Conservation (phyloP, 2,329 filamentous ascomycete species). For the Sclerotinia spermophila region DNA sequence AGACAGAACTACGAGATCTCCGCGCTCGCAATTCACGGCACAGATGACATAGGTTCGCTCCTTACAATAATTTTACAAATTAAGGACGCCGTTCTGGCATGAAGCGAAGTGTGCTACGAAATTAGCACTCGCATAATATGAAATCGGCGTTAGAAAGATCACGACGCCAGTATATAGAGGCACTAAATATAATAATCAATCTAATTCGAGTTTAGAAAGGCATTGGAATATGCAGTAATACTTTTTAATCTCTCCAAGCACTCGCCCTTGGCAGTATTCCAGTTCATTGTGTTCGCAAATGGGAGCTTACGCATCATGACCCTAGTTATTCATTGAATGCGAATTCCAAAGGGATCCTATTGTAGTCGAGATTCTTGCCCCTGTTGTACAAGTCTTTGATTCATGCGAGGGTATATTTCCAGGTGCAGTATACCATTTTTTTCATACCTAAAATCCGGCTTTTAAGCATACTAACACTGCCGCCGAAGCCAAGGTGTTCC, state of each 20-base stretch:
- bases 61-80: background rate
- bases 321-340: background rate
- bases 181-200: conserved; percentile 7
- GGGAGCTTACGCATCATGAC: background rate
- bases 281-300: background rate
- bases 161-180: conserved; percentile 4
- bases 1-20: conserved; percentile 19
- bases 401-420: background rate
- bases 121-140: background rate
- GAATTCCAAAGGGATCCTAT: background rate
- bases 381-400: background rate
- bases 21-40: background rate
- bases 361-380: background rate
- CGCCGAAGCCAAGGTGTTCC: background rate
- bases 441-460: background rate
- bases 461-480: background rate
- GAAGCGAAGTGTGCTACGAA: background rate
- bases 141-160: background rate
- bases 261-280: background rate
- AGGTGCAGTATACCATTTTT: background rate
- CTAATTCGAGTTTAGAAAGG: background rate
- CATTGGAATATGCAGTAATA: background rate
- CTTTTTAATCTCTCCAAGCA: background rate
- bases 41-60: background rate
- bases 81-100: too few species aligned